Evolutionary conservation across 1,139 yeast species (phyloP).

Genomic region (Hemisphaericaspora subhashii): DNA sequence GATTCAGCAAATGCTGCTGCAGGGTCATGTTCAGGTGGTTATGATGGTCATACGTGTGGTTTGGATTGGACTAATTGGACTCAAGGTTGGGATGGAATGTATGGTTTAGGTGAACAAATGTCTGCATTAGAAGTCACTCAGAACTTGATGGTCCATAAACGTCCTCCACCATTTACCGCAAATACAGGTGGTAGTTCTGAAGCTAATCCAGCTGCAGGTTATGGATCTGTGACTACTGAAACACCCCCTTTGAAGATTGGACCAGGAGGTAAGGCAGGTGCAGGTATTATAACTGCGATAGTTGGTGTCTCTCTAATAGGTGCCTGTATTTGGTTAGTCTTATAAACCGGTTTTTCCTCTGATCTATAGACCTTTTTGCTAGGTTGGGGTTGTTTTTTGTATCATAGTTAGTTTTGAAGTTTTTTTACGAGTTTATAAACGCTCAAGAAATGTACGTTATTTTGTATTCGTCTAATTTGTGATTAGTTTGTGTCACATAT

Average conservation of each 20-base stretch:
- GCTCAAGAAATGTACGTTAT: too few species aligned
- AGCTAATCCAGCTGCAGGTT: constrained; percentile 64
- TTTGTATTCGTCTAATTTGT: too few species aligned
- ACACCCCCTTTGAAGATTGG: constrained; percentile 50
- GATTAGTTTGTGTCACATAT: too few species aligned
- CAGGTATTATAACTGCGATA: constrained; percentile 79
- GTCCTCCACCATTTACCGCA: constrained; percentile 60
- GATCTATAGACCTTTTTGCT: background rate
- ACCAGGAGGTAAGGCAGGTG: constrained; percentile 79
- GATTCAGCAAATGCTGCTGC: constrained; percentile 81
- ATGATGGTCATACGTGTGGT: constrained; percentile 90
- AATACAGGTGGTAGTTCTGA: constrained; percentile 59
- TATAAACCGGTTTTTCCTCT: constrained; percentile 11
- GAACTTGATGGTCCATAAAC: constrained; percentile 53
- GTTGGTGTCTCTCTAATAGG: constrained; percentile 66
- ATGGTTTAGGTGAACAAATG: constrained; percentile 96
- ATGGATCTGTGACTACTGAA: constrained; percentile 37
- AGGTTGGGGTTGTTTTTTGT: constrained; percentile 1
- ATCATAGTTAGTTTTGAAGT: background rate
- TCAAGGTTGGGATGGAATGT: constrained; percentile 64
- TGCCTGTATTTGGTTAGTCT: constrained; percentile 71
- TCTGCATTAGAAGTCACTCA: constrained; percentile 78
- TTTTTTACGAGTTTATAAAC: too few species aligned
- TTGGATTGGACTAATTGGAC: constrained; percentile 62
- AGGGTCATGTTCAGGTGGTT: constrained; percentile 79